Percentiles rank a stretch among this genome's conserved stretches.
Evolutionary conservation across 345 rosid genomes (phyloP).

Genomic region (Populus pruinosa): DNA sequence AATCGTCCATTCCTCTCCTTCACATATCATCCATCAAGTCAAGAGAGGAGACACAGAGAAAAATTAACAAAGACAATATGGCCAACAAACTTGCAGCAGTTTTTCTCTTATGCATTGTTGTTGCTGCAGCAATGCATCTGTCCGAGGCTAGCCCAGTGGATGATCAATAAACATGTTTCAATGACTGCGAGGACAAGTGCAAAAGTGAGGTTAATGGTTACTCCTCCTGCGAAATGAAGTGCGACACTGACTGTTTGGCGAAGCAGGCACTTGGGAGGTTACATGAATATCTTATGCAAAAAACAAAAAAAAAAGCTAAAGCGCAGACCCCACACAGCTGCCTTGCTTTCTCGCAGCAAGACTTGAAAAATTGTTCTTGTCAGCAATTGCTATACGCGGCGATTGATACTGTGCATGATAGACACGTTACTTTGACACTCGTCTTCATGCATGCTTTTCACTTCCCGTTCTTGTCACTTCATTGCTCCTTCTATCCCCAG

Average conservation of each 20-base stretch:
- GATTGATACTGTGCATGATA: not conserved
- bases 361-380: too few relatives aligned
- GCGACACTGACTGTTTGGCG: constrained; percentile 27
- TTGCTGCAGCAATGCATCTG: constrained; percentile 10
- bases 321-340: too few relatives aligned
- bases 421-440: constrained; percentile 33
- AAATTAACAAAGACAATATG: too few relatives aligned
- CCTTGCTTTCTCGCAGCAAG: too few relatives aligned
- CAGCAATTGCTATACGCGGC: constrained; percentile 14
- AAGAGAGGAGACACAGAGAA: too few relatives aligned
- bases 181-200: constrained; percentile 20
- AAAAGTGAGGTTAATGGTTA: constrained; percentile 8
- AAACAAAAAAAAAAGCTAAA: too few relatives aligned
- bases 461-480: not conserved
- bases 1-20: too few relatives aligned
- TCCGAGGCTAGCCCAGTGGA: not conserved
- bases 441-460: constrained; percentile 33
- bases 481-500: not conserved
- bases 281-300: too few relatives aligned
- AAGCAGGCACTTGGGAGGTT: not conserved
- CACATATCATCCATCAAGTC: too few relatives aligned
- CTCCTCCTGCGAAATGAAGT: constrained; percentile 35
- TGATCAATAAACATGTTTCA: not conserved
- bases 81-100: not conserved
- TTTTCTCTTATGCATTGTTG: constrained; percentile 29